Evolutionary conservation across 148 eudicot species (phyloP), one percentile per base, ranked within the genome.

Genomic region (Polygonum maritimum): DNA sequence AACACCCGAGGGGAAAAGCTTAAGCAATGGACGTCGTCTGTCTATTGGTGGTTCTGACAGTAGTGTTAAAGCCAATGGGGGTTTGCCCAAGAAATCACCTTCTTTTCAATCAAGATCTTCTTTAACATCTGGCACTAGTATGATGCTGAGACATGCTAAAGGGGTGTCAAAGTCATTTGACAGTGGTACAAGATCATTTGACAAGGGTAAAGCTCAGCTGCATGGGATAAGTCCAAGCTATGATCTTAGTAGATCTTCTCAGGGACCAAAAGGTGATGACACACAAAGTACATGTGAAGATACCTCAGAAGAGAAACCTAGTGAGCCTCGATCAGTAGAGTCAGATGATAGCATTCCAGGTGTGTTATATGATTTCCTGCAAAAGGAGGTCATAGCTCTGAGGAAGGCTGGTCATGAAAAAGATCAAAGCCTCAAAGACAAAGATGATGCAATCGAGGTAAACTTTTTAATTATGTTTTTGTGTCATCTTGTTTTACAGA

Each of bases 401-500:
- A 90, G 98, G 84, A 94, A 87, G 86, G 85, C 98, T 81, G 84
- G 96, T 65, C 86, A 90, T 79, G 98, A 94, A 80, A 94, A 94
- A 79, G 98, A 94, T 86, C 97, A 90, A 80, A 90, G 98, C 82
- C 93, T 94, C 73, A 94, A 92, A 86, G 98, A 94, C 86, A 94
- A 94, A 82, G 98, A 92, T 80, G 98, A 94, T 69, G 98, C 97
- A 6, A 94, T 94, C 71, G 98, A 92, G 97, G 98, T 94, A 49
- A 45, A 18, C 60, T 48, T 83, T 54, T 41, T 14, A 51, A 8
- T 71, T 15, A n/a, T 63, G 48, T 79, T 5, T 52, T n/a, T 13
- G 21, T 3, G 6, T 48, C 7, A 36, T 67, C 4, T 67, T 67
- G 44, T 49, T 48, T 67, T 54, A 54, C 26, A 18, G 41, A 57